Base-by-base conservation (phyloP, 2,329 filamentous ascomycete genomes). In the Pseudogymnoascus sp. region DNA sequence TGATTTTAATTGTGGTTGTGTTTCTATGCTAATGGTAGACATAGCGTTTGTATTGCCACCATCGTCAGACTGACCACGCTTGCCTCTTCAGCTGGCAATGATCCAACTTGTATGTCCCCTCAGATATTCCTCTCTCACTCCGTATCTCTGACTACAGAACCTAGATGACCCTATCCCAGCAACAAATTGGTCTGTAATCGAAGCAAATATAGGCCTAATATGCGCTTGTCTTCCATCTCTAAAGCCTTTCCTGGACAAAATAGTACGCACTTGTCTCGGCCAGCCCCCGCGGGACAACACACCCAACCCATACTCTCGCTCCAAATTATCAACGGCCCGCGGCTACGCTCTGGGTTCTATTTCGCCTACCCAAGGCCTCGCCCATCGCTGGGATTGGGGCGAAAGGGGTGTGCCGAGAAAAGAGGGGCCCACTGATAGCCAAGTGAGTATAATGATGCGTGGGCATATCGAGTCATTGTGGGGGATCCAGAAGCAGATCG, bases 171-270 rank as follows among this genome's bases (percentile, higher is more conserved):
- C 44, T 11, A 63, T 73, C n/a, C 63, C 67, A 12, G 70, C 73
- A n/a, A 73, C 73, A 5, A 70, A 72, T 23, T 77, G 75, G 75
- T 75, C 73, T 18, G 70, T 73, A 10, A 68, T 76, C 25, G 75
- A 77, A 68, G 69, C 71, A 25, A 73, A 73, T 59, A 67, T 70
- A 7, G 74, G 69, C 14, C 71, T 76, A 14, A 73, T 75, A 37
- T 76, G 74, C 62, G 73, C 75, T 16, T 76, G 74, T 59, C 70
- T 76, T 7, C 75, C 75, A 10, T 50, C 44, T 3, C 14, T 50
- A 6, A 50, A 50, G 14, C 44, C 44, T 8, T 50, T 50, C 14
- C 44, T 50, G 14, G 44, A 50, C 44, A 28, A 50, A 6, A 50
- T 50, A 14, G 23, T 50, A 14, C 23, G 44, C 1, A 16, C 23